phyloP scores from a whole-genome alignment of 345 rosid genomes.

The Cardamine occulta region DNA sequence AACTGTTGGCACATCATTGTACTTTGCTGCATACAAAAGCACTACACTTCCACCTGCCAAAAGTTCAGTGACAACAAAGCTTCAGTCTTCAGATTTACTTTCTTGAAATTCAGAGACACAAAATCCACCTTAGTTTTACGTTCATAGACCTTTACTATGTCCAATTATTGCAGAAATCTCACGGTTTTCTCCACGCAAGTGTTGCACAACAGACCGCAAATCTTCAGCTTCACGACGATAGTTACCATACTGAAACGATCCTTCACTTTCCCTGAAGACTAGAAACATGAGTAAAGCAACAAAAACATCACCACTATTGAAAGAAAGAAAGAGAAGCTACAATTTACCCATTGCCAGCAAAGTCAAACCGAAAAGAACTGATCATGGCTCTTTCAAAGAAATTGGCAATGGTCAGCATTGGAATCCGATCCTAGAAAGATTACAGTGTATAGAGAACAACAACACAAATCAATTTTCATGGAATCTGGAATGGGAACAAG shows the following conservation, averaged over 20 bases:
- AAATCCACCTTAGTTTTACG: neutral
- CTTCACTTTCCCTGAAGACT: slow-evolving; percentile 75
- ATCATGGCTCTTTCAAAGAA: slow-evolving; percentile 60
- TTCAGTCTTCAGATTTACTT: neutral
- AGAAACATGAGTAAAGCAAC: slow-evolving; percentile 22
- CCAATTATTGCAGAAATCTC: slow-evolving; percentile 64
- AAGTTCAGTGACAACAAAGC: slow-evolving; percentile 16
- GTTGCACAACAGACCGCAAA: slow-evolving; percentile 60
- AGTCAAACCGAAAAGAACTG: slow-evolving; percentile 79
- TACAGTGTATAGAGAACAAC: neutral
- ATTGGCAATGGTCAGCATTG: slow-evolving; percentile 69
- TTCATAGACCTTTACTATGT: slow-evolving; percentile 82
- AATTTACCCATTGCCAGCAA: slow-evolving; percentile 87
- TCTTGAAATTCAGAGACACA: neutral
- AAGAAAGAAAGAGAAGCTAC: neutral
- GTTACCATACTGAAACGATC: slow-evolving; percentile 89
- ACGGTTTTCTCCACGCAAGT: slow-evolving; percentile 52
- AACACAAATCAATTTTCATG: neutral
- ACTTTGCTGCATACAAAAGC: slow-evolving; percentile 81
- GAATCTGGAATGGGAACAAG: neutral
- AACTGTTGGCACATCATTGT: slow-evolving; percentile 57
- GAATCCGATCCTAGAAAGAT: slow-evolving; percentile 60
- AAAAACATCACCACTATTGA: neutral
- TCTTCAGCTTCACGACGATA: slow-evolving; percentile 83
- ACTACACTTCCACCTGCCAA: slow-evolving; percentile 84